Evolutionary conservation across 106 monocot genomes (phyloP), one percentile per base, ranked within the genome.

Genomic region (Acorus calamus): DNA sequence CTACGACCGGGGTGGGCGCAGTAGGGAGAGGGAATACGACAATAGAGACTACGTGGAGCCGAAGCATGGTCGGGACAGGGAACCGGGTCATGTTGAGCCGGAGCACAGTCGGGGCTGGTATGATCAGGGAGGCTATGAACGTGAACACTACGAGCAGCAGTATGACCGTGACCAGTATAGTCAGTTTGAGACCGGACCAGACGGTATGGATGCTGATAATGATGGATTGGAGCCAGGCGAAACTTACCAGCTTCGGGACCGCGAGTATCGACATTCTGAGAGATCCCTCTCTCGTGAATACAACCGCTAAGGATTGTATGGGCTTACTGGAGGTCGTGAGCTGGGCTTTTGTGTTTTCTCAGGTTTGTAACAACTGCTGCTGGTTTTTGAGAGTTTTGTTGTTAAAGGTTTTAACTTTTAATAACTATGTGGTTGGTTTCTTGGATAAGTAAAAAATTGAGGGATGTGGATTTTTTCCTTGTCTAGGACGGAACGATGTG

Each of bases 151-250:
- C 68, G 70, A 73, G 50, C 28, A 28, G 28, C 28, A 28, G 28
- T 28, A 28, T 28, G 28, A 28, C 28, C 28, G 28, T 28, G 28
- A 28, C 28, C 65, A 72, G 8, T 48, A 50, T 61, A 70, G 45
- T 14, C 66, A 59, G 14, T 65, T 13, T 7, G 79, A 68, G 53
- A 50, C 64, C 50, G 81, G 78, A 28, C 70, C 71, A 51, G 88
- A 84, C 67, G 78, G 76, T 1, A 73, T 76, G 53, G 78, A 69
- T 43, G 88, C 80, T 11, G 72, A 75, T 50, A 78, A 78, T 14
- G 78, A 81, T 62, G 82, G 56, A 46, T 28, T 28, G 28, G 28
- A 28, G 28, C 28, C 28, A 1, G 28, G 28, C 28, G 28, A 28
- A 28, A 28, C 28, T 28, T 28, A 28, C 28, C 28, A 28, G 28